Conservation (phyloP, 2,329 filamentous ascomycete species). For the Hypomyces rosellus region DNA sequence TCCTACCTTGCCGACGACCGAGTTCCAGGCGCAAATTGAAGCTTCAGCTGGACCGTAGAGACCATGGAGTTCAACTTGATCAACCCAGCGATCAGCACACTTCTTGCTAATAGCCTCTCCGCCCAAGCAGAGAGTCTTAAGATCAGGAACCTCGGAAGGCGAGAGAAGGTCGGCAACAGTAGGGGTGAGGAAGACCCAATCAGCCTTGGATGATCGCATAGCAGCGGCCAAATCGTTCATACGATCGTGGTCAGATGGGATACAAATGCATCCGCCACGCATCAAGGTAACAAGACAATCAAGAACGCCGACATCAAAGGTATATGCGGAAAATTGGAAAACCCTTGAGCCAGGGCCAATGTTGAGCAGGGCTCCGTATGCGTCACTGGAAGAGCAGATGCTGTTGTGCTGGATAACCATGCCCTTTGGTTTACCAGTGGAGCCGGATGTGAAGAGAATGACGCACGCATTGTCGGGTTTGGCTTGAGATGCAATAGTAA, state of each 20-base stretch:
- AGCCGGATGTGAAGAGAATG: constrained; percentile 9
- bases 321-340: constrained; percentile 16
- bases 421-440: constrained; percentile 6
- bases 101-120: constrained; percentile 9
- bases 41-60: constrained; percentile 11
- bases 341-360: constrained; percentile 9
- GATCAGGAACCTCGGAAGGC: constrained; percentile 5
- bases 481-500: not conserved
- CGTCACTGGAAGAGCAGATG: constrained; percentile 7
- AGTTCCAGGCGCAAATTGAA: constrained; percentile 6
- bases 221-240: constrained; percentile 11
- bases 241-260: constrained; percentile 13
- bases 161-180: constrained; percentile 14
- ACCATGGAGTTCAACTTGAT: constrained; percentile 3
- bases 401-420: constrained; percentile 8
- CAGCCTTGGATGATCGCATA: constrained; percentile 7
- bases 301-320: constrained; percentile 16
- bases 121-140: constrained; percentile 8
- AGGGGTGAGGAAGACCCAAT: constrained; percentile 14
- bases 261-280: constrained; percentile 15
- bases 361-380: constrained; percentile 5
- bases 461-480: too few species aligned
- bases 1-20: constrained; percentile 1
- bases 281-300: constrained; percentile 14
- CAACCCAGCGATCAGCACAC: constrained; percentile 8